Conservation (phyloP, 805 yeast species). For the Schizosaccharomyces octosporus region DNA sequence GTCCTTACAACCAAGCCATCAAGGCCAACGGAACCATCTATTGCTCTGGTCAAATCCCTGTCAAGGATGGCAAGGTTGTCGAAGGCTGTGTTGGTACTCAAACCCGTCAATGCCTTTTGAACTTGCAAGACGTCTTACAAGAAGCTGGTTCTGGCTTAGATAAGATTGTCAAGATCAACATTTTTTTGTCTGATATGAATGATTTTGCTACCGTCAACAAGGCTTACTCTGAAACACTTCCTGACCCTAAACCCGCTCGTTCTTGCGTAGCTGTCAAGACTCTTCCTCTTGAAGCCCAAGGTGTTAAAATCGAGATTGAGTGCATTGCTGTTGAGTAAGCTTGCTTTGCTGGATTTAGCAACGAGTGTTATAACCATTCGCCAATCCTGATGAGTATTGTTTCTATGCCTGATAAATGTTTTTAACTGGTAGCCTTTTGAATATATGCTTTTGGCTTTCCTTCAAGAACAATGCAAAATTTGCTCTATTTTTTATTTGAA, state of each 20-base stretch:
- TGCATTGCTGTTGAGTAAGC: conserved; percentile 52
- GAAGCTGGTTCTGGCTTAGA: conserved; percentile 69
- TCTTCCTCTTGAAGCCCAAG: conserved; percentile 39
- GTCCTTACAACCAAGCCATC: conserved; percentile 1
- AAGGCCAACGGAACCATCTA: conserved; percentile 37
- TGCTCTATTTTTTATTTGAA: no score
- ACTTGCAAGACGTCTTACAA: conserved; percentile 36
- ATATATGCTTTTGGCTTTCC: no score
- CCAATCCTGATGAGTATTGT: background rate
- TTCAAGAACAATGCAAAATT: no score
- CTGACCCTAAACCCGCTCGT: conserved; percentile 10
- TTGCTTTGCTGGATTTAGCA: background rate
- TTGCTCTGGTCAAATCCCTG: conserved; percentile 88
- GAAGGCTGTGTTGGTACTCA: conserved; percentile 43
- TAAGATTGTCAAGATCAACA: conserved; percentile 63
- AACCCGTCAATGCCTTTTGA: conserved; percentile 18
- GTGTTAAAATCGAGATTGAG: conserved; percentile 73
- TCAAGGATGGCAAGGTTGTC: conserved; percentile 49
- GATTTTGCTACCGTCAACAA: conserved; percentile 66
- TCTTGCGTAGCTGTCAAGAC: conserved; percentile 83
- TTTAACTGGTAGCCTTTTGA: no score
- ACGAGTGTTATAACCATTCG: no score
- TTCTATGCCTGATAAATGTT: background rate
- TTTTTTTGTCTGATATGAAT: conserved; percentile 76
- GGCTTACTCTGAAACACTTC: conserved; percentile 35